Base-by-base conservation (phyloP, 345 rosid species). In the Syzygium grande region DNA sequence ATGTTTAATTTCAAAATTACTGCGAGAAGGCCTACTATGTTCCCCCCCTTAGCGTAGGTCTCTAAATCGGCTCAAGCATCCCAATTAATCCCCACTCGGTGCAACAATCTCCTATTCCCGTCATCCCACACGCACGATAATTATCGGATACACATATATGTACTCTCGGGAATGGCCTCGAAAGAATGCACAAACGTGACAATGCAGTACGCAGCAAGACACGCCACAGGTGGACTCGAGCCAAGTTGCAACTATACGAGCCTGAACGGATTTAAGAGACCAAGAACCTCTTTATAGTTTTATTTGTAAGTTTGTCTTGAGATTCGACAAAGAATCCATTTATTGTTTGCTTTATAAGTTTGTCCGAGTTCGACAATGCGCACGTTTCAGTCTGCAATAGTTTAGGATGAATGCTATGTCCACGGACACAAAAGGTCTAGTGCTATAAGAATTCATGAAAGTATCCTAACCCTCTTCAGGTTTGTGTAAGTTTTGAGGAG, bases 161-260 rank as follows among this genome's bases (percentile, higher is more conserved):
- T 17, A 5, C 80, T 4, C 34, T 19, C 19, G 49, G 80, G 3
- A 22, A 34, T 9, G 2, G 80, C 80, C 46, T 34, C 49, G 0
- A 73, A 65, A 34, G 49, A 73, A 73, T 11, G 80, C 46, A 34
- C 43, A 34, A 17, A 73, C 80, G 43, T 9, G 12, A 17, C 1
- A 25, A 19, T 17, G 5, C 0, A 17, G 46, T 2, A 2, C 0
- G 22, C 79, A 17, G 17, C 23, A 5, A 4, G 46, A 34, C 13
- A 17, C 43, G 38, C 21, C 79, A 16, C 2, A 9, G 1, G 46
- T 2, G 46, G 46, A 30, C 46, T 17, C 25, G 23, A 30, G 79
- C 79, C 23, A 0, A 30, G 41, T 30, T 68, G 27, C 25, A 4
- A 4, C 49, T 73, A 3, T 9, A 34, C 5, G 49, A 38, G 19